A percentile compares a stretch with the other conserved stretches of the same genome.
phyloP scores from a whole-genome alignment of 1,284 basidiomycete genomes.

The Bjerkandera adusta region DNA sequence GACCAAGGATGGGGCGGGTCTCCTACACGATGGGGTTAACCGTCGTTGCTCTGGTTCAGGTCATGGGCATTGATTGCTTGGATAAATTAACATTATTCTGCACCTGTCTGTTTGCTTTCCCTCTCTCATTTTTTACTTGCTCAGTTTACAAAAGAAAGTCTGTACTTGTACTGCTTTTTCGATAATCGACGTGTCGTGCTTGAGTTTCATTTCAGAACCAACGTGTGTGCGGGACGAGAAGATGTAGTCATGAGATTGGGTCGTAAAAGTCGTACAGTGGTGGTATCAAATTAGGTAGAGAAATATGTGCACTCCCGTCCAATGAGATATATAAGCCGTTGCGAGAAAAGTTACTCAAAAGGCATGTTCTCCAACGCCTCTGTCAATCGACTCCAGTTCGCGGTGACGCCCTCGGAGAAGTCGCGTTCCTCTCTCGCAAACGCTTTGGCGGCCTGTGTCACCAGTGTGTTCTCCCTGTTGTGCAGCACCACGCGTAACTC shows the following conservation, averaged over 20 bases:
- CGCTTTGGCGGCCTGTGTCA: constrained; percentile 70
- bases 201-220: no score
- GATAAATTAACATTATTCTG: no score
- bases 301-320: neutral
- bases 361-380: constrained; percentile 81
- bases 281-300: constrained; percentile 15
- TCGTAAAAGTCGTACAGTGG: constrained; percentile 9
- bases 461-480: constrained; percentile 80
- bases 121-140: no score
- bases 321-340: neutral
- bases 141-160: no score
- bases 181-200: no score
- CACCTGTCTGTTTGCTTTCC: no score
- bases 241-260: neutral
- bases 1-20: constrained; percentile 21
- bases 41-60: no score
- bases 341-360: constrained; percentile 71
- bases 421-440: constrained; percentile 73
- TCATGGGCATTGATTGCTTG: no score
- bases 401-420: constrained; percentile 57
- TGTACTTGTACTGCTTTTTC: no score
- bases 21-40: constrained; percentile 1
- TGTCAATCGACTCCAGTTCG: constrained; percentile 72
- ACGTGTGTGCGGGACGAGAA: neutral
- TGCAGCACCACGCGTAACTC: constrained; percentile 86